Percentiles rank a stretch among this genome's conserved stretches.
Conservation (phyloP, 1,284 basidiomycete species). For the Tilletia setariae region DNA sequence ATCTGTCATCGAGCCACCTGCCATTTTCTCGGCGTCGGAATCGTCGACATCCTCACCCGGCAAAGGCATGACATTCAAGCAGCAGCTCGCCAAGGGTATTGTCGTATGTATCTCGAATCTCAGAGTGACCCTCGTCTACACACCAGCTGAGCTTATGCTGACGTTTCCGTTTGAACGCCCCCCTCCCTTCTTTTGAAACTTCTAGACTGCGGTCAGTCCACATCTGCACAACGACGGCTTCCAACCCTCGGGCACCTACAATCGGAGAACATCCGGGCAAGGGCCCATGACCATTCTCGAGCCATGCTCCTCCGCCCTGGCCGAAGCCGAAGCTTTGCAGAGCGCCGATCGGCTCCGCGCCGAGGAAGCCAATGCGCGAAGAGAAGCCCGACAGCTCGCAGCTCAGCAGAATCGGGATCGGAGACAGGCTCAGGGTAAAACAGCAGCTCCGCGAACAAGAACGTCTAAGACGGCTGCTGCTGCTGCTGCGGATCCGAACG, state of each 20-base stretch:
- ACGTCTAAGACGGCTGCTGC: background rate
- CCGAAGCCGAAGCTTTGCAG: constrained; percentile 10
- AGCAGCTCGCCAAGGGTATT: constrained; percentile 5
- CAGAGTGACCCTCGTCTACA: background rate
- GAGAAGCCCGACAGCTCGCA: too few species aligned
- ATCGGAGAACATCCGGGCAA: background rate
- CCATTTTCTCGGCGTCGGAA: background rate
- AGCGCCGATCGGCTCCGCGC: background rate
- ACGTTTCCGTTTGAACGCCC: background rate
- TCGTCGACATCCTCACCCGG: background rate
- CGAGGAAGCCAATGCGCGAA: background rate
- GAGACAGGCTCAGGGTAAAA: background rate
- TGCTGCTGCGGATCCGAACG: background rate
- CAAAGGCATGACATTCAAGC: background rate
- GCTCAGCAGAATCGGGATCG: background rate
- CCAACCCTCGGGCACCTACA: too few species aligned
- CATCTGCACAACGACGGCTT: too few species aligned
- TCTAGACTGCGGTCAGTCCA: too few species aligned
- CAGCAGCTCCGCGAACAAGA: background rate
- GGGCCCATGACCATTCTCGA: constrained; percentile 2
- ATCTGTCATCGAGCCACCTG: background rate
- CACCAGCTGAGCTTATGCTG: background rate
- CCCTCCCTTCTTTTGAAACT: background rate
- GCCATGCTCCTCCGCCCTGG: background rate
- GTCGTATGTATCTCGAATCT: background rate